phyloP scores from a whole-genome alignment of 345 rosid species.

The Trapa incisa region DNA sequence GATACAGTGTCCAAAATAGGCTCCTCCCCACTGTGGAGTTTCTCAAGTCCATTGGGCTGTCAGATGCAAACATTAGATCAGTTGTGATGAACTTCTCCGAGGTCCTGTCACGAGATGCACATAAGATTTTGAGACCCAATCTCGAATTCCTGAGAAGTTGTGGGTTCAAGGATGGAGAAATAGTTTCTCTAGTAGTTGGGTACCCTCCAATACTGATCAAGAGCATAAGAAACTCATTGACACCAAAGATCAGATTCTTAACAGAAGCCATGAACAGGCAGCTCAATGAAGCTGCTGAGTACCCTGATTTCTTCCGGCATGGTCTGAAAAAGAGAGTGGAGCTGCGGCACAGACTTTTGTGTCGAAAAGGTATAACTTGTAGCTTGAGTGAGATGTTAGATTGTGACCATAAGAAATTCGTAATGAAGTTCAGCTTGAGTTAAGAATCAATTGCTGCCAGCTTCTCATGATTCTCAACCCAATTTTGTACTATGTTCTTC shows the following conservation, averaged over 20 bases:
- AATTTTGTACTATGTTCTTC: not conserved
- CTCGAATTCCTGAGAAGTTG: slow-evolving; percentile 6
- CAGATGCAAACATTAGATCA: slow-evolving; percentile 7
- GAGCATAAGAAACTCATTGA: slow-evolving; percentile 15
- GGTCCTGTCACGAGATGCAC: slow-evolving; percentile 12
- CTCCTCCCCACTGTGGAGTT: slow-evolving; percentile 16
- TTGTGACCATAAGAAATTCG: slow-evolving; percentile 15
- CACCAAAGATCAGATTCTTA: slow-evolving; percentile 17
- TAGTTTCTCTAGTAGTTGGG: slow-evolving; percentile 11
- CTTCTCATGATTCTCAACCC: not conserved
- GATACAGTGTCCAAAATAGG: slow-evolving; percentile 17
- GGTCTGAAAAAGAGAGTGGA: slow-evolving; percentile 16
- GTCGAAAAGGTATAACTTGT: slow-evolving; percentile 3
- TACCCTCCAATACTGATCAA: slow-evolving; percentile 16
- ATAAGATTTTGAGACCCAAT: slow-evolving; percentile 14
- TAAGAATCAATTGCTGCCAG: not conserved
- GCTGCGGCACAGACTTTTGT: slow-evolving; percentile 15
- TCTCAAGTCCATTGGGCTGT: slow-evolving; percentile 12
- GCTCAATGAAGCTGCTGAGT: slow-evolving; percentile 14
- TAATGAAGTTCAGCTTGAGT: slow-evolving; percentile 9
- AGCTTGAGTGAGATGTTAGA: slow-evolving; percentile 17
- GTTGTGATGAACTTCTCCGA: slow-evolving; percentile 14
- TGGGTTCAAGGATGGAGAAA: slow-evolving; percentile 12
- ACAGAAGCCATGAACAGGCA: slow-evolving; percentile 12
- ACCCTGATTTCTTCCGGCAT: slow-evolving; percentile 17